These are phyloP conservation scores for Oldenlandia corymbosa DNA, from an alignment of 257 asterid genomes.

Conservation along the genomic window DNA sequence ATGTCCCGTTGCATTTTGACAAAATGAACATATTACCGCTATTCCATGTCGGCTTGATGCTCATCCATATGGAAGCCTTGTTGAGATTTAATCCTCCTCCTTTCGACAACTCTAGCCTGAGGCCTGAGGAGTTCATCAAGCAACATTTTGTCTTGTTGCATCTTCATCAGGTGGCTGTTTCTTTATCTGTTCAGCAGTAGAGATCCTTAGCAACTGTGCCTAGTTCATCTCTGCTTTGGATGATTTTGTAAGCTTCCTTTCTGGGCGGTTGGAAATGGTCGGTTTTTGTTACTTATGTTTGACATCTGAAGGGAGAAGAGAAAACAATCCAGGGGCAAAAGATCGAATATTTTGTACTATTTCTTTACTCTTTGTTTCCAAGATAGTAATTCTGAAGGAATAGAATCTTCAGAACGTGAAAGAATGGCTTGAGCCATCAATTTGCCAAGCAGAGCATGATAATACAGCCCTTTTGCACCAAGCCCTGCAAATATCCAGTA, in stretches of 20 bases:
- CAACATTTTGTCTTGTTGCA: neutral
- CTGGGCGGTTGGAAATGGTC: neutral
- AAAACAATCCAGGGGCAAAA: neutral
- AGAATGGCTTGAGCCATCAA: conserved; percentile 56
- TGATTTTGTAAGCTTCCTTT: neutral
- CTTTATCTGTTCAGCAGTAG: neutral
- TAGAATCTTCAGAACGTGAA: conserved; percentile 47
- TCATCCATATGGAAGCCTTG: conserved; percentile 39
- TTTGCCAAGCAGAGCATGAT: conserved; percentile 92
- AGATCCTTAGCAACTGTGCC: neutral
- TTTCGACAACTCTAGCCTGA: no score
- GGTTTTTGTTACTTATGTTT: neutral
- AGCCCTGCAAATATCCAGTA: conserved; percentile 91
- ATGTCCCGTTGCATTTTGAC: conserved; percentile 40
- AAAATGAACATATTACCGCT: conserved; percentile 58
- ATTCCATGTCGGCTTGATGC: conserved; percentile 49
- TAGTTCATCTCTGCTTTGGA: neutral
- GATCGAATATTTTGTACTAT: neutral
- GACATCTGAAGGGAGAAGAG: no score
- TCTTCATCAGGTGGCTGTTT: neutral
- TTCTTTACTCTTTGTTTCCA: conserved; percentile 51
- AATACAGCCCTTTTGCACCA: conserved; percentile 85
- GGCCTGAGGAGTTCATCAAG: conserved; percentile 1
- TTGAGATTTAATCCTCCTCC: neutral
- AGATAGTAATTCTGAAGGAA: conserved; percentile 59